A percentile compares a stretch with the other conserved stretches of the same genome.
Evolutionary conservation across 768 basidiomycete species (phyloP).

Genomic region (Pleurotus salmoneostramineus): DNA sequence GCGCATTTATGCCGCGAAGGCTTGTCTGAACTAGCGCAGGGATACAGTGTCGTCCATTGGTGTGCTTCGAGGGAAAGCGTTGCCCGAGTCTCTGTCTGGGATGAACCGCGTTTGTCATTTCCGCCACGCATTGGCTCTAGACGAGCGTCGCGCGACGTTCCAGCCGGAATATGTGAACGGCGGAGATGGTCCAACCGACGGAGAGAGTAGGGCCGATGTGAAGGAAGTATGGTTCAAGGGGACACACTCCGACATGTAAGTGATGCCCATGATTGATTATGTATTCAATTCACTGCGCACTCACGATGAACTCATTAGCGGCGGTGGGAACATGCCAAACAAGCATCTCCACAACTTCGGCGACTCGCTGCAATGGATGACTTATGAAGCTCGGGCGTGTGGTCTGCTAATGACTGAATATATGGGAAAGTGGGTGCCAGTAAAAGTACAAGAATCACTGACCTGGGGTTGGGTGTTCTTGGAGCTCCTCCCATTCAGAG

Average conservation of each 20-base stretch:
- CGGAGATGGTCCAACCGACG: not conserved
- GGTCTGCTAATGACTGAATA: constrained; percentile 12
- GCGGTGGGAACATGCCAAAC: constrained; percentile 17
- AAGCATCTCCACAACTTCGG: constrained; percentile 12
- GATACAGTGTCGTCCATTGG: too few species aligned
- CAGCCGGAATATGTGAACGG: constrained; percentile 23
- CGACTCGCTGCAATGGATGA: constrained; percentile 17
- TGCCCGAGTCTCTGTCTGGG: constrained; percentile 13
- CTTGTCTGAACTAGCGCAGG: constrained; percentile 24
- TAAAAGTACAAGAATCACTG: constrained; percentile 11
- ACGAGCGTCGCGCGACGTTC: constrained; percentile 31
- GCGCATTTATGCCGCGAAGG: not conserved
- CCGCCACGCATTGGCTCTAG: constrained; percentile 31
- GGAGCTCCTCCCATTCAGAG: constrained; percentile 8
- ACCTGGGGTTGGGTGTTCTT: constrained; percentile 13
- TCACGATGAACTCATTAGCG: not conserved
- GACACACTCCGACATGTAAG: constrained; percentile 26
- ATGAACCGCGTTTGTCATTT: constrained; percentile 25
- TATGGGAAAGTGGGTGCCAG: constrained; percentile 4
- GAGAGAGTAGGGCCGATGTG: constrained; percentile 1
- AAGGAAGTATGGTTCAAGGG: constrained; percentile 27
- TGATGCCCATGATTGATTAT: not conserved
- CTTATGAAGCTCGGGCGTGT: constrained; percentile 13
- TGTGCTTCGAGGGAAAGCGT: constrained; percentile 14
- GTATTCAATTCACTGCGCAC: too few species aligned